Conservation (phyloP, 2,329 filamentous ascomycete species). For the Colletotrichum eremochloae region DNA sequence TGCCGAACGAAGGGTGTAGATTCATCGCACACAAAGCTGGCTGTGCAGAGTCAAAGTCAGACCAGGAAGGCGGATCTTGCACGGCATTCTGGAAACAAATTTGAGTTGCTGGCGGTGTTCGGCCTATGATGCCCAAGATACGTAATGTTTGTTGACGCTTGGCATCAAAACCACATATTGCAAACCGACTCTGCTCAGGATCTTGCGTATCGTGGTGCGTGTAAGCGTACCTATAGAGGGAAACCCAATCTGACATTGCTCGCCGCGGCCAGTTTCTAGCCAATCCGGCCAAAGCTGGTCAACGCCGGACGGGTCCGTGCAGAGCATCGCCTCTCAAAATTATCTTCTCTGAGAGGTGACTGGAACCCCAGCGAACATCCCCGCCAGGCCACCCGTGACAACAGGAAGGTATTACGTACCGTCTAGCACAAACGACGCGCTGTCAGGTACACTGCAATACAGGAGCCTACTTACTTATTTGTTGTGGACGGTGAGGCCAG, state of each 20-base stretch:
- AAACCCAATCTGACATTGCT: constrained; percentile 39
- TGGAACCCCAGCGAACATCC: constrained; percentile 23
- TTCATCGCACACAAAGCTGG: constrained; percentile 10
- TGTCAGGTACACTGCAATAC: constrained; percentile 11
- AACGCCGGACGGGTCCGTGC: constrained; percentile 33
- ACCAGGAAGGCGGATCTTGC: constrained; percentile 12
- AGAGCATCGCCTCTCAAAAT: constrained; percentile 18
- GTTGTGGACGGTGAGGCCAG: neutral
- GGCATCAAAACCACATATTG: constrained; percentile 17
- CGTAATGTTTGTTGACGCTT: neutral
- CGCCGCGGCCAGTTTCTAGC: constrained; percentile 33
- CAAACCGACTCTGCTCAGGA: neutral
- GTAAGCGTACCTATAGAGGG: constrained; percentile 9
- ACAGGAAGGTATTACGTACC: neutral
- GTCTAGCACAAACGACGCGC: neutral
- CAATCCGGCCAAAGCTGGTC: constrained; percentile 30
- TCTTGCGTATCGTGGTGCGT: constrained; percentile 23
- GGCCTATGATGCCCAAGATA: constrained; percentile 23
- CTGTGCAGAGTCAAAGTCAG: constrained; percentile 31
- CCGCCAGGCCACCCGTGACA: constrained; percentile 10
- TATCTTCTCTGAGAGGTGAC: constrained; percentile 11
- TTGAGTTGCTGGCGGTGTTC: constrained; percentile 4
- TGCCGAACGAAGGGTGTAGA: constrained; percentile 26
- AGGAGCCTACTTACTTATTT: neutral
- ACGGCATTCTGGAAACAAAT: neutral